Base-by-base conservation (phyloP, 495 filamentous ascomycete species). In the Jackrogersella minutella region DNA sequence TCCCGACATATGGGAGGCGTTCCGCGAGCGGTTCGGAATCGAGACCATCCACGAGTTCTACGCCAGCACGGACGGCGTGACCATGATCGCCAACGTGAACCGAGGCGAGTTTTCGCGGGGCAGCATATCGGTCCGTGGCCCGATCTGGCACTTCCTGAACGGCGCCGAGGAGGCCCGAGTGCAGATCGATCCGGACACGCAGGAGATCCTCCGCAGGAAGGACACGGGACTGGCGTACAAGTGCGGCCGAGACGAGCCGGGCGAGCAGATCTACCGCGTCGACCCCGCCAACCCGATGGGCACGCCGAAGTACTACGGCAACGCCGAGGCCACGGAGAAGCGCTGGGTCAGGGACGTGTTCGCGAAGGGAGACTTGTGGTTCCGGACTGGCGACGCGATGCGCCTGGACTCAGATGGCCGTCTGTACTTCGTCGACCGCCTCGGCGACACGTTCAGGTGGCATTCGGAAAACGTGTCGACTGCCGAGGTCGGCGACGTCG, bases 371-470 rank as follows among this genome's bases (percentile, higher is more conserved):
- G 91, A 95, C 74, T 65, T 90, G 6, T 95, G 84, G 69, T 93
- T 90, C 75, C 84, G 91, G 16, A 85, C 85, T 4, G 91, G 91
- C n/a, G 91, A 95, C 73, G 83, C 89, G 13, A 75, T 93, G 46
- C 75, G 86, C 3, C 76, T 86, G 5, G 81, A 85, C 28, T 58
- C 59, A 5, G 89, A 93, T 40, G 90, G 91, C 0, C 78, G 88
- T 8, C 90, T 90, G 85, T 92, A 80, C 73, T 95, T 95, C 76
- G 68, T 91, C 17, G 91, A 95, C 72, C 84, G 80, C 9, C 77
- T 93, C 0, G 91, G 91, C 0, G 91, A 94, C 72, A 94, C 91
- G 0, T 94, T 88, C 77, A 82, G 91, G 7, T 94, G 91, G 91
- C 93, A 90, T 74, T 86, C 85, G 40, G 91, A 93, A 76, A 94